Percentiles rank a stretch among this genome's conserved stretches.
Conservation (phyloP, 176 grass and related monocot genomes). For the Bothriochloa decipiens region DNA sequence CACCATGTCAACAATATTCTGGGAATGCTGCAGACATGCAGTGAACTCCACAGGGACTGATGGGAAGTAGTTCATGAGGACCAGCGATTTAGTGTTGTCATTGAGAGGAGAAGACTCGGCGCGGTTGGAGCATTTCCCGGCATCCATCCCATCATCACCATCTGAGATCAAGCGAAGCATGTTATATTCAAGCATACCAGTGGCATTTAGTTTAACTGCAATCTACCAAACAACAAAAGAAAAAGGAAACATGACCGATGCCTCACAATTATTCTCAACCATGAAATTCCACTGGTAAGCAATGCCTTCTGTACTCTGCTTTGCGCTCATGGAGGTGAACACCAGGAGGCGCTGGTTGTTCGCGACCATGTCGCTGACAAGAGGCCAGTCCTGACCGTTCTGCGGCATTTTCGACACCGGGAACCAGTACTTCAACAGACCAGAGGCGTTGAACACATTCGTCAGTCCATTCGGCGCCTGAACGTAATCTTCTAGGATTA, state of each 20-base stretch:
- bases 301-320: constrained; percentile 85
- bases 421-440: constrained; percentile 86
- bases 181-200: background rate
- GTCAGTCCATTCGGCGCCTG: constrained; percentile 74
- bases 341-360: constrained; percentile 75
- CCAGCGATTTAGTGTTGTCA: constrained; percentile 65
- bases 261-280: constrained; percentile 97
- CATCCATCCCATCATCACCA: constrained; percentile 77
- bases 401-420: constrained; percentile 87
- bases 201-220: background rate
- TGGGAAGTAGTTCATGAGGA: constrained; percentile 82
- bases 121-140: constrained; percentile 65
- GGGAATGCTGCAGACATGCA: constrained; percentile 61
- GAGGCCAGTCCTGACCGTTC: constrained; percentile 82
- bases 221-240: background rate
- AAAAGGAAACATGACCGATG: background rate
- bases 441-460: constrained; percentile 78
- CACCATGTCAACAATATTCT: constrained; percentile 51
- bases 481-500: constrained; percentile 95
- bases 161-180: constrained; percentile 33
- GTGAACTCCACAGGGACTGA: constrained; percentile 49
- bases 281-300: constrained; percentile 99
- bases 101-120: constrained; percentile 61
- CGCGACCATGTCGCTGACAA: constrained; percentile 78
- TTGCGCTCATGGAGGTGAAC: constrained; percentile 82